Base-by-base conservation (phyloP, 257 asterid species). In the Fraxinus cuspidata region DNA sequence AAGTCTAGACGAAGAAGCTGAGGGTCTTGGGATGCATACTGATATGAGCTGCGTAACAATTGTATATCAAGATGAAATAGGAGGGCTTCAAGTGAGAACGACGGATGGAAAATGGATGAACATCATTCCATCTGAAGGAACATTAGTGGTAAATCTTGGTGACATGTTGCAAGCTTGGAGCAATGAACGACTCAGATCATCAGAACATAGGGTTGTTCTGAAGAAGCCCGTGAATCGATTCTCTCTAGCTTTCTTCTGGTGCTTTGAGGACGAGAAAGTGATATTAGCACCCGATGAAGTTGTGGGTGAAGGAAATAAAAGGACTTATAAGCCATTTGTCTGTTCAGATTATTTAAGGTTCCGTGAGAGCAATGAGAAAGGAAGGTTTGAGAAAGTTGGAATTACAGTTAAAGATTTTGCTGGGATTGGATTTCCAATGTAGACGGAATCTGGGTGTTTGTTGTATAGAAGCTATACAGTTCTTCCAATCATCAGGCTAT, bases 101-200 rank as follows among this genome's bases (percentile, higher is more conserved):
- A 88, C 71, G 23, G 87, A 88, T 10, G 93, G 92, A 1, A 81
- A 80, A 76, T 89, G 96, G 96, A 81, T 89, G 83, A 85, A 88
- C 74, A 88, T 91, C 31, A 35, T 76, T 7, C 94, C 91, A 21
- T 76, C 86, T 71, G 92, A 89, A 77, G 94, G 82, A 31, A 89
- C 86, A 64, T 85, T 92, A 4, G 97, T 92, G 5, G 95, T 92
- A 0, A 92, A 92, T 49, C 83, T 92, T 19, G 97, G 97, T 9
- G 95, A 92, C 80, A 80, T 91, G 88, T 63, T 91, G 42, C 93
- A 91, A 83, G 95, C 97, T 0, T 92, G 97, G 97, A 92, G 95
- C 86, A 92, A 88, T 40, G 92, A 81, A 4, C 81, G 79, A 42
- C 79, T 91, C 7, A 81, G 92, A 68, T 92, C 97, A 10, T 92